These are phyloP conservation scores for Lathyrus aphaca DNA, from an alignment of 306 rosid genomes.

Conservation along the genomic window DNA sequence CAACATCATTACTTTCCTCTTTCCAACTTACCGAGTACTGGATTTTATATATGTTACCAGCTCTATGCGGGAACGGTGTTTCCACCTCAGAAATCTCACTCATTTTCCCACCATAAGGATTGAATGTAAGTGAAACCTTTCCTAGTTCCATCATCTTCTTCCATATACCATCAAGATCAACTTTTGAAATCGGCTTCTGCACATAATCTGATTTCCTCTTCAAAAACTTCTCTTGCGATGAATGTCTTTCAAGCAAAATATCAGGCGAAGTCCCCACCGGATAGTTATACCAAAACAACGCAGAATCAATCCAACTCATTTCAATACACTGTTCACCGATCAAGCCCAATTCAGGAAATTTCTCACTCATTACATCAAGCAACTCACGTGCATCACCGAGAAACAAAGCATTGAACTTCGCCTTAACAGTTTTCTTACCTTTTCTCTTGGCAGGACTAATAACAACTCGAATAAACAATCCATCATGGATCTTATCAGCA, in stretches of 20 bases:
- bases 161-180: conserved; percentile 61
- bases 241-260: conserved; percentile 59
- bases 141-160: conserved; percentile 63
- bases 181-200: conserved; percentile 53
- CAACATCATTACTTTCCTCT: conserved; percentile 49
- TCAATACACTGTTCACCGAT: conserved; percentile 52
- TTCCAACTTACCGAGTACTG: conserved; percentile 74
- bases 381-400: conserved; percentile 57
- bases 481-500: conserved; percentile 51
- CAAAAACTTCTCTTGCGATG: conserved; percentile 48
- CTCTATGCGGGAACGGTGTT: conserved; percentile 77
- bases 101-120: conserved; percentile 78
- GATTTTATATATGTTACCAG: conserved; percentile 66
- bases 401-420: conserved; percentile 61
- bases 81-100: conserved; percentile 58
- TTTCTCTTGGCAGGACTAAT: conserved; percentile 55
- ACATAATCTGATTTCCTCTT: conserved; percentile 82
- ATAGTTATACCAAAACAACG: conserved; percentile 62
- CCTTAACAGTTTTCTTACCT: conserved; percentile 50
- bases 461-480: conserved; percentile 63
- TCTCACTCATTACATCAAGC: conserved; percentile 46
- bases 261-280: conserved; percentile 51
- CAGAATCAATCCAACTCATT: conserved; percentile 69
- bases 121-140: conserved; percentile 54
- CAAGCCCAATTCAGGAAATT: conserved; percentile 59